Conservation (phyloP, 805 yeast species). For the Wickerhamiella cacticola region DNA sequence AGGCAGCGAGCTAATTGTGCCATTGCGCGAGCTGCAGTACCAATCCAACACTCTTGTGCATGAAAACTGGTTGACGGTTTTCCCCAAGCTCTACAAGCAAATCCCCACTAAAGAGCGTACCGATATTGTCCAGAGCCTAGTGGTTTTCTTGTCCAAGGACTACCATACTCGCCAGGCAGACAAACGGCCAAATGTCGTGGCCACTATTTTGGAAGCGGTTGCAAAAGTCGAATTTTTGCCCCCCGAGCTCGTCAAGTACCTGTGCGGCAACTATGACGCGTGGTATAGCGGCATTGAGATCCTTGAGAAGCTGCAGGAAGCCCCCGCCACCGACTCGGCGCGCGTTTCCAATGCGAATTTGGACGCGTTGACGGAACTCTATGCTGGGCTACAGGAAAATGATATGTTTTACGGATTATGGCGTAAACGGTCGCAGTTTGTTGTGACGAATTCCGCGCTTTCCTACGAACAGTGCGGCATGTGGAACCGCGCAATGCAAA, state of each 20-base stretch:
- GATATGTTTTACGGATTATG: constrained; percentile 97
- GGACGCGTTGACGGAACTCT: constrained; percentile 83
- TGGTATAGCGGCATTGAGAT: constrained; percentile 83
- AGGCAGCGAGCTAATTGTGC: constrained; percentile 52
- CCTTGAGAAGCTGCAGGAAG: constrained; percentile 56
- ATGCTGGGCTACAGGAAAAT: constrained; percentile 78
- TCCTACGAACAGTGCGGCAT: constrained; percentile 90
- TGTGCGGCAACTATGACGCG: constrained; percentile 76
- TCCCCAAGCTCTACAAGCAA: constrained; percentile 59
- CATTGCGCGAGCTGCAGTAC: constrained; percentile 70
- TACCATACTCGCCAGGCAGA: constrained; percentile 88
- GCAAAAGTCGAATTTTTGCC: constrained; percentile 66
- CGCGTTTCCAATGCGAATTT: constrained; percentile 73
- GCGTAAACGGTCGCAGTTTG: constrained; percentile 91
- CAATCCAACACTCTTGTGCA: constrained; percentile 71
- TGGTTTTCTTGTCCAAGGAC: constrained; percentile 71
- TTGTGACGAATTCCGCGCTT: constrained; percentile 84
- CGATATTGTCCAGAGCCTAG: constrained; percentile 73
- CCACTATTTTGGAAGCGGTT: constrained; percentile 73
- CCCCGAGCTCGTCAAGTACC: constrained; percentile 81
- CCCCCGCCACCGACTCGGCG: constrained; percentile 52
- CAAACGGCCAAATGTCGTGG: constrained; percentile 73
- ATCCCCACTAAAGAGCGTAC: constrained; percentile 69
- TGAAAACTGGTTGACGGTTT: constrained; percentile 68
- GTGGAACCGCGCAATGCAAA: constrained; percentile 87